These are phyloP conservation scores for Thalassiosira profunda DNA, from an alignment of 108 stramenopile genomes.

Conservation along the genomic window DNA sequence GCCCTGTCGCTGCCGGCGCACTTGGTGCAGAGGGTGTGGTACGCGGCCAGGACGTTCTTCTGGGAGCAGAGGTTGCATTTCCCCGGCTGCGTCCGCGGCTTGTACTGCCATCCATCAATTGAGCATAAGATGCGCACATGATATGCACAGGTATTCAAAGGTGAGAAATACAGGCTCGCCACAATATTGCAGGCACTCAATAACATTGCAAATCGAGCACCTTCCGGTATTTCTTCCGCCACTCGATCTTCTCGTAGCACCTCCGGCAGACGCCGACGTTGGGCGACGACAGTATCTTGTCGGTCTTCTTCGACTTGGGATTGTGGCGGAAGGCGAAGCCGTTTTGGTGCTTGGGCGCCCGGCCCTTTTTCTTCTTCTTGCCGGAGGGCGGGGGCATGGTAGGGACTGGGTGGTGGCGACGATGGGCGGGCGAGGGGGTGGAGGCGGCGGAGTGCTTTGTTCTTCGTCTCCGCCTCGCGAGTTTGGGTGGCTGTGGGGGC, in stretches of 20 bases:
- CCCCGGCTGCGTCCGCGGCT: constrained; percentile 78
- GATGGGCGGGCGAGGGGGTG: no score
- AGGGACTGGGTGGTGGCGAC: no score
- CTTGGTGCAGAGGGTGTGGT: constrained; percentile 85
- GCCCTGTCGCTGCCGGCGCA: constrained; percentile 64
- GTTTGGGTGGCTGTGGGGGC: no score
- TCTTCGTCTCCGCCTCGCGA: no score
- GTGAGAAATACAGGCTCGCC: no score
- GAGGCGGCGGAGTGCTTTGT: no score
- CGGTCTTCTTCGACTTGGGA: constrained; percentile 95
- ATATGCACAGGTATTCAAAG: no score
- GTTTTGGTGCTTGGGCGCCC: constrained; percentile 93
- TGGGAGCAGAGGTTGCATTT: constrained; percentile 80
- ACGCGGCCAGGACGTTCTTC: constrained; percentile 77
- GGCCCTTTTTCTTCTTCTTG: constrained; percentile 84
- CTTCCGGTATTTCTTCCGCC: constrained; percentile 93
- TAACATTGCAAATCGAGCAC: no score
- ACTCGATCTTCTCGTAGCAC: constrained; percentile 96
- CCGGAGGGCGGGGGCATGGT: no score
- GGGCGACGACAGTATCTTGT: constrained; percentile 78
- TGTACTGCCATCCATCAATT: constrained; percentile 57
- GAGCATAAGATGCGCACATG: no score
- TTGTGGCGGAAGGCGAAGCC: constrained; percentile 94
- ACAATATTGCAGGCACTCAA: no score
- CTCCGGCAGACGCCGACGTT: constrained; percentile 91